Conservation (phyloP, 495 filamentous ascomycete genomes). For the Tetracladium marchalianum region DNA sequence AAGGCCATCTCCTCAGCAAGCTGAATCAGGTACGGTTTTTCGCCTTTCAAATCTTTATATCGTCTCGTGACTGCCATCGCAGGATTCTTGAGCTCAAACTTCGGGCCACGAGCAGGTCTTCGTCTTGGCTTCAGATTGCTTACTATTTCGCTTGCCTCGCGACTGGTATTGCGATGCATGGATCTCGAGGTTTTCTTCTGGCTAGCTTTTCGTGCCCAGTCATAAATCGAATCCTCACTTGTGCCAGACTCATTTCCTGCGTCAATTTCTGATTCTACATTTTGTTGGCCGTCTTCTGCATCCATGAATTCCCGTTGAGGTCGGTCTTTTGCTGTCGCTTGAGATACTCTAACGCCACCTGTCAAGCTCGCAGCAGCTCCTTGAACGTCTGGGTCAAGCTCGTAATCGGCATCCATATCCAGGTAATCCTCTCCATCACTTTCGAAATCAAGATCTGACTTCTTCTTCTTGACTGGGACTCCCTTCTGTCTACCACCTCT, state of each 20-base stretch:
- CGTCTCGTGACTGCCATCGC: no score
- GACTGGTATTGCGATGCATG: no score
- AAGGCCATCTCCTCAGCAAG: no score
- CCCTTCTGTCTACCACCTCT: conserved; percentile 17
- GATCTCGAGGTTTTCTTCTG: conserved; percentile 13
- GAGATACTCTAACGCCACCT: conserved; percentile 29
- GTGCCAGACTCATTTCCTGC: not conserved
- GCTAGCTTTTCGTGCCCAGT: conserved; percentile 21
- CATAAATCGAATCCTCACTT: conserved; percentile 17
- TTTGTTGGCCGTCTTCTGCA: conserved; percentile 16
- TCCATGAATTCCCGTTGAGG: conserved; percentile 13
- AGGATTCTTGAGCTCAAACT: not conserved
- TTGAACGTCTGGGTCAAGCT: conserved; percentile 23
- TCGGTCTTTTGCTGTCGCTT: conserved; percentile 6
- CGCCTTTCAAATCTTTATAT: conserved; percentile 1
- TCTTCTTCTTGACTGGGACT: conserved; percentile 12
- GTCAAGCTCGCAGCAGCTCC: conserved; percentile 14
- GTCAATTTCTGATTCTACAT: conserved; percentile 8
- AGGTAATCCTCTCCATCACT: conserved; percentile 13
- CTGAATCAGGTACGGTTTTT: not conserved
- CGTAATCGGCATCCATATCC: conserved; percentile 28
- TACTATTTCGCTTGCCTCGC: not conserved
- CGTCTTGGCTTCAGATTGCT: no score
- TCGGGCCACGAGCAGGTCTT: no score
- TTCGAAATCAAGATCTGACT: conserved; percentile 19